Percentiles rank a stretch among this genome's conserved stretches.
Evolutionary conservation across 176 grass and related monocot genomes (phyloP).

Genomic region (Rhynchospora tenuis): DNA sequence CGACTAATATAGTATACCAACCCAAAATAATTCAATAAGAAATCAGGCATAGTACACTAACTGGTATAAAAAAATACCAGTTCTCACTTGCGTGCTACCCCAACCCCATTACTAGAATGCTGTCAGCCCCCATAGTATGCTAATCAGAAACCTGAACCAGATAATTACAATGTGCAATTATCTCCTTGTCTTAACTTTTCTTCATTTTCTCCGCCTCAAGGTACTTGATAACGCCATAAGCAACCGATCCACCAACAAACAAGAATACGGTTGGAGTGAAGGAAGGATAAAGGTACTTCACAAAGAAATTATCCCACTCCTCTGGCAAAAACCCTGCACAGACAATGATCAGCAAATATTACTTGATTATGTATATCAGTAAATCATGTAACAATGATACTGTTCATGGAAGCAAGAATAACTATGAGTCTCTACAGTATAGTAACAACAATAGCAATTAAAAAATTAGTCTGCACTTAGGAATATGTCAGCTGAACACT

Average conservation of each 20-base stretch:
- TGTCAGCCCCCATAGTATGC: not conserved
- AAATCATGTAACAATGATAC: not conserved
- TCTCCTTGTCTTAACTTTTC: not conserved
- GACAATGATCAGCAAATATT: not conserved
- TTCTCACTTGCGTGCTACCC: not conserved
- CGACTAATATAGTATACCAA: not conserved
- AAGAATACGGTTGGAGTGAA: constrained; percentile 84
- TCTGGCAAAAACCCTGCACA: constrained; percentile 76
- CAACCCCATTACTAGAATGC: not conserved
- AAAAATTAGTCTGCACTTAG: not conserved
- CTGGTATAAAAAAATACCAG: not conserved
- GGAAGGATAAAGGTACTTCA: constrained; percentile 83
- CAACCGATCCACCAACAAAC: constrained; percentile 61
- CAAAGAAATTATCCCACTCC: constrained; percentile 77
- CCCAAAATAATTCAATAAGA: not conserved
- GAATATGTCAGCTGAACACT: not conserved
- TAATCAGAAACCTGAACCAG: not conserved
- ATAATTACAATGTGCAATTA: not conserved
- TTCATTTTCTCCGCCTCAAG: constrained; percentile 79
- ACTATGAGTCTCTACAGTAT: not conserved
- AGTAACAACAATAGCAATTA: not conserved
- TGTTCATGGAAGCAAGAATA: not conserved
- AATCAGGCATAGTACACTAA: not conserved
- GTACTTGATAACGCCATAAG: constrained; percentile 84
- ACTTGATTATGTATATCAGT: not conserved